These are phyloP conservation scores for Porpolomopsis calyptriformis DNA, from an alignment of 768 basidiomycete species.

Conservation along the genomic window DNA sequence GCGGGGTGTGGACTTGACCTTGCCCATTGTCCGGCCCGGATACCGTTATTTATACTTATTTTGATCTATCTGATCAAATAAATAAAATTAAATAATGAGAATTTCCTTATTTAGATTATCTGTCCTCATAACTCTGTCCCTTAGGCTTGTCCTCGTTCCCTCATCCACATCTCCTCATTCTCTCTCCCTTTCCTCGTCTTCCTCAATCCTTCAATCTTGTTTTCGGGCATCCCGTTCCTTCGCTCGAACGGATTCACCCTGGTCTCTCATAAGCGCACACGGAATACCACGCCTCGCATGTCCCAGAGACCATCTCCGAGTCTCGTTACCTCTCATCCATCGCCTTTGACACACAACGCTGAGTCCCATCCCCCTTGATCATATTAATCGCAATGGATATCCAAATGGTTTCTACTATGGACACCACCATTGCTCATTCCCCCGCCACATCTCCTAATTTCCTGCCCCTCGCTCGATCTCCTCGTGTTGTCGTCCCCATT, in stretches of 20 bases:
- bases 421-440: slow-evolving; percentile 23
- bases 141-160: not conserved
- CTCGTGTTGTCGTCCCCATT: slow-evolving; percentile 9
- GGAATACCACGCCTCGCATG: too few relatives aligned
- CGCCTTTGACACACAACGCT: too few relatives aligned
- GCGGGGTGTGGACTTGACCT: too few relatives aligned
- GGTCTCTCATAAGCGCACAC: too few relatives aligned
- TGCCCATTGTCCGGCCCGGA: too few relatives aligned
- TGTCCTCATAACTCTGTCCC: not conserved
- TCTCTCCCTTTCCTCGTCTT: too few relatives aligned
- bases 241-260: too few relatives aligned
- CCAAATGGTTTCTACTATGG: slow-evolving; percentile 29
- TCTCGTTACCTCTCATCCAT: too few relatives aligned
- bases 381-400: slow-evolving; percentile 13
- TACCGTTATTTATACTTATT: not conserved
- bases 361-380: too few relatives aligned
- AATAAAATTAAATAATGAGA: not conserved
- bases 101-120: not conserved
- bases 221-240: too few relatives aligned
- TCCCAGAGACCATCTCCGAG: too few relatives aligned
- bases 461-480: slow-evolving; percentile 12
- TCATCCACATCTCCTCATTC: not conserved
- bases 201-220: too few relatives aligned
- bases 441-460: slow-evolving; percentile 19
- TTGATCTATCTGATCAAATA: not conserved